Percentiles rank a stretch among this genome's conserved stretches.
These are phyloP conservation scores for Capsella bursapastoris DNA, from an alignment of 345 rosid genomes.

Conservation along the genomic window DNA sequence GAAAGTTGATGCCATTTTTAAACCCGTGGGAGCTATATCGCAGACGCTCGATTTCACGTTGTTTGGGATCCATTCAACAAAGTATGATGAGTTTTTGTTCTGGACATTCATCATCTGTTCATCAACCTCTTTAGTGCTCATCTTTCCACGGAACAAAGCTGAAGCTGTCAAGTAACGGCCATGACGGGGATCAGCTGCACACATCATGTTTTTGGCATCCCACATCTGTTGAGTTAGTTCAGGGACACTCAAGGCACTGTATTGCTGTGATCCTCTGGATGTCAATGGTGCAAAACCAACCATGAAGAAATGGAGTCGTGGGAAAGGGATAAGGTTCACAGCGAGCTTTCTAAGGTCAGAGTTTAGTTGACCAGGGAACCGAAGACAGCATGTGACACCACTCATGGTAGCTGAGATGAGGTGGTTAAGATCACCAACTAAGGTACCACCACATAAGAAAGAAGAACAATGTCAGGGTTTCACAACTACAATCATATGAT, in stretches of 20 bases:
- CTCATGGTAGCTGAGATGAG: constrained; percentile 51
- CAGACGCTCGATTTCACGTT: constrained; percentile 49
- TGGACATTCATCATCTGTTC: constrained; percentile 48
- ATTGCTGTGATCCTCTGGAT: constrained; percentile 52
- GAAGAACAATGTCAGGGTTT: constrained; percentile 31
- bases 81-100: constrained; percentile 47
- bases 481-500: background rate
- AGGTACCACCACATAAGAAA: background rate
- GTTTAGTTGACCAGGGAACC: constrained; percentile 52
- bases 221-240: constrained; percentile 52
- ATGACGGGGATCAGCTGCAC: constrained; percentile 52
- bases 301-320: constrained; percentile 53
- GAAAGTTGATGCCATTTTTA: constrained; percentile 44
- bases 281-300: constrained; percentile 50
- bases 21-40: constrained; percentile 45
- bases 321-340: constrained; percentile 51
- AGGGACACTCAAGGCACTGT: constrained; percentile 47
- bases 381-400: constrained; percentile 51
- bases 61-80: constrained; percentile 48
- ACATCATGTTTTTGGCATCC: constrained; percentile 54
- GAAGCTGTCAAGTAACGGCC: constrained; percentile 52
- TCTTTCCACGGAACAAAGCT: constrained; percentile 50
- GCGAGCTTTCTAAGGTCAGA: constrained; percentile 51
- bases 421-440: constrained; percentile 51
- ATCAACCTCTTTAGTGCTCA: constrained; percentile 49